Percentiles rank a stretch among this genome's conserved stretches.
Conservation (phyloP, 257 asterid genomes). For the Rhazya stricta region DNA sequence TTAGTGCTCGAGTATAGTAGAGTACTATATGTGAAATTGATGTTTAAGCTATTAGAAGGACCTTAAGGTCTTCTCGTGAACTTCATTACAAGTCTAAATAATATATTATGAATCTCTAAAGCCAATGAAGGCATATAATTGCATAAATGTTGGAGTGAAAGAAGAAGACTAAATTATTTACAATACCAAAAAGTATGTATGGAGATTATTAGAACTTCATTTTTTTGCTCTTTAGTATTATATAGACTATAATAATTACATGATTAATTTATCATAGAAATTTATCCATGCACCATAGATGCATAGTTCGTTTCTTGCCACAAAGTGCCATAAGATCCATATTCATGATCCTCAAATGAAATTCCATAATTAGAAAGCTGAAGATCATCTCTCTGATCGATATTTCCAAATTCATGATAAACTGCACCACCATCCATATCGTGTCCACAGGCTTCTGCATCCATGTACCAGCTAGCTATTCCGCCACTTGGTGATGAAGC, state of each 20-base stretch:
- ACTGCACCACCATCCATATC: neutral
- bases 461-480: slow-evolving; percentile 8
- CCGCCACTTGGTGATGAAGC: neutral
- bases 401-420: neutral
- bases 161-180: too few species aligned
- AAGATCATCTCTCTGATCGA: neutral
- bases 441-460: slow-evolving; percentile 2
- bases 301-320: slow-evolving; percentile 17
- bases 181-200: too few species aligned
- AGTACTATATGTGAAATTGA: too few species aligned
- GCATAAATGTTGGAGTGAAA: too few species aligned
- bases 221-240: too few species aligned
- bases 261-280: neutral
- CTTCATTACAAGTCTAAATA: too few species aligned
- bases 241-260: neutral
- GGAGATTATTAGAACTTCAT: too few species aligned
- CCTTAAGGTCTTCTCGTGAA: too few species aligned
- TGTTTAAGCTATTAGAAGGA: too few species aligned
- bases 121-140: too few species aligned
- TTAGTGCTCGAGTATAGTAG: too few species aligned
- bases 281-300: neutral
- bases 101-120: too few species aligned
- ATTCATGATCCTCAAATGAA: slow-evolving; percentile 17
- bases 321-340: neutral
- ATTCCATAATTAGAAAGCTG: neutral